Base-by-base conservation (phyloP, 2,329 filamentous ascomycete species). In the Colletotrichum sp. region DNA sequence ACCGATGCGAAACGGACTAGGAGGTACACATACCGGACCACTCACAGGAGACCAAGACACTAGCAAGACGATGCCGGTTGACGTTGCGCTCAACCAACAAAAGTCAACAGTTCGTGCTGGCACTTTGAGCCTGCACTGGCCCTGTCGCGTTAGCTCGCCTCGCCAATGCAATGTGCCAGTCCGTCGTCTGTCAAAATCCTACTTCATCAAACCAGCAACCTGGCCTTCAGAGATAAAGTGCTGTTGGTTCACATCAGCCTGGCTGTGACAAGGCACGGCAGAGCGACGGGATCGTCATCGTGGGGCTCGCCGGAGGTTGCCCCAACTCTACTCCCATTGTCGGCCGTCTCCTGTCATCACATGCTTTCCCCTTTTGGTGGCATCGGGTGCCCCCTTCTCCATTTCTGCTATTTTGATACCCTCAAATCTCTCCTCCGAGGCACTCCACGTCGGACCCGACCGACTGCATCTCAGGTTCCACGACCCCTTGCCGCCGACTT, bases 281-380 rank as follows among this genome's bases (percentile, higher is more conserved):
- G 71, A 76, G 60, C 44, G 28, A 62, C 73, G 44, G 55, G 69
- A 68, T 75, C 69, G 44, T 63, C 73, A 48, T 26, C 64, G 63
- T 68, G 69, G 73, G 63, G 62, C 72, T 68, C 24, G 34, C 36
- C 28, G 72, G 63, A 72, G 62, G 28, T 63, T 36, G 48, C 71
- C 71, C 71, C 44, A 59, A 69, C 26, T 55, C 34, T 6, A 4
- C 32, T 32, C 55, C 28, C 64, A 52, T 34, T 44, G 32, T 70
- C 70, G 70, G 70, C 65, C 70, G 70, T 39, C 64, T 75, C 73
- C 73, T 68, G 39, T 15, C 60, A 39, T 76, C 74, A 69, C 70
- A 76, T 76, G 65, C 59, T 65, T 57, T 44, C 28, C 52, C 36
- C 24, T 34, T 66, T 75, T 55, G 66, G 32, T 24, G 32, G 57